Base-by-base conservation (phyloP, 495 filamentous ascomycete species). In the Aspergillus funiculosus region DNA sequence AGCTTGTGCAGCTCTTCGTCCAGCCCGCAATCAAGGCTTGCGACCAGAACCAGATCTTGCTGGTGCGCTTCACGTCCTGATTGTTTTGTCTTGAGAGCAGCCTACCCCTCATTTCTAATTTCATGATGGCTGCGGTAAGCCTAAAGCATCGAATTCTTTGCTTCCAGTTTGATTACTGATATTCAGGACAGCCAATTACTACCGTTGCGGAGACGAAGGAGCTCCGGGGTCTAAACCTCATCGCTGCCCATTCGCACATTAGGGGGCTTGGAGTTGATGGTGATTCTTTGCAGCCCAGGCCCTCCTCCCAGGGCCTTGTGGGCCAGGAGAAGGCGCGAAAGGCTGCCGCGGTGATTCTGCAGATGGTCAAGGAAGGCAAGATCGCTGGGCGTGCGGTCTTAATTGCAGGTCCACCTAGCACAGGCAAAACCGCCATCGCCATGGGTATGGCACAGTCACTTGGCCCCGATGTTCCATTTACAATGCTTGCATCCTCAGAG, bases 381-480 rank as follows among this genome's bases (percentile, higher is more conserved):
- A 97, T 99, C 69, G 94, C 94, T 37, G 92, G 92, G 32, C 80
- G 91, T 52, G 92, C 92, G 13, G 86, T 97, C 14, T 72, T 99
- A 51, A 95, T 99, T 52, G 91, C 92, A 41, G 92, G 92, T 1
- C 92, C 94, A 43, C 94, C 92, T 11, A 96, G 92, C 67, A 99
- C 92, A 20, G 92, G 92, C 39, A 99, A 99, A 72, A 97, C 92
- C 1, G 92, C 92, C 25, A 94, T 99, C 57, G 92, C 94, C 21
- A 96, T 97, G 86, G 92, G 89, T 28, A 96, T 99, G 91, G 85
- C 91, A 14, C 92, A 97, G 57, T 91, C 89, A 11, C 77, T 99
- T 24, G 92, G 92, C 21, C 60, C 86, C 1, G 92, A 99, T 66
- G 88, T 94, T 4, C 92, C 92, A 18, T 99, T 99, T 65, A 96